These are phyloP conservation scores for Russula foetens DNA, from an alignment of 768 basidiomycete genomes.

Conservation along the genomic window DNA sequence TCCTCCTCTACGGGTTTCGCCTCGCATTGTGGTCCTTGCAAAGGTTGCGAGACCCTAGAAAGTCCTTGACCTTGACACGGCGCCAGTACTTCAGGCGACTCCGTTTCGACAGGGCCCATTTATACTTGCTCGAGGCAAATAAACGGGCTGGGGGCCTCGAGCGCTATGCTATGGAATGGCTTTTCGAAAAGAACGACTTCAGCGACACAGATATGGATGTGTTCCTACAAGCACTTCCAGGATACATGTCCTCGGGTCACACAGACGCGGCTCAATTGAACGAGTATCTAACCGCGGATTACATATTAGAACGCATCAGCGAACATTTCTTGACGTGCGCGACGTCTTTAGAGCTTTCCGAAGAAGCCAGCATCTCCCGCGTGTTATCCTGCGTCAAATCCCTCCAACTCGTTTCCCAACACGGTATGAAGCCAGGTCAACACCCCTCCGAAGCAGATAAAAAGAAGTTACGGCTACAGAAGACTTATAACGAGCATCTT, in stretches of 20 bases:
- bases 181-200: slow-evolving; percentile 5
- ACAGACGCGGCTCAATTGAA: neutral
- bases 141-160: neutral
- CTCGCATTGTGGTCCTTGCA: too few relatives aligned
- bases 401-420: slow-evolving; percentile 1
- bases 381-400: neutral
- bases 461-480: neutral
- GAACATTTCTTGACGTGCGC: slow-evolving; percentile 6
- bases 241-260: slow-evolving; percentile 2
- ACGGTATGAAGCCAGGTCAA: neutral
- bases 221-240: slow-evolving; percentile 5
- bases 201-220: slow-evolving; percentile 6
- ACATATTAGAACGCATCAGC: slow-evolving; percentile 2
- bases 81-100: neutral
- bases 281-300: neutral
- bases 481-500: neutral
- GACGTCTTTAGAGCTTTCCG: slow-evolving; percentile 1
- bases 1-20: neutral
- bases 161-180: slow-evolving; percentile 2
- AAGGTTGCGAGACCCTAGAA: too few relatives aligned
- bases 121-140: neutral
- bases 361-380: neutral
- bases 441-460: neutral
- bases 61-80: too few relatives aligned
- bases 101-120: neutral